phyloP scores from a whole-genome alignment of 805 yeast genomes.

The Candida sanyiensis region DNA sequence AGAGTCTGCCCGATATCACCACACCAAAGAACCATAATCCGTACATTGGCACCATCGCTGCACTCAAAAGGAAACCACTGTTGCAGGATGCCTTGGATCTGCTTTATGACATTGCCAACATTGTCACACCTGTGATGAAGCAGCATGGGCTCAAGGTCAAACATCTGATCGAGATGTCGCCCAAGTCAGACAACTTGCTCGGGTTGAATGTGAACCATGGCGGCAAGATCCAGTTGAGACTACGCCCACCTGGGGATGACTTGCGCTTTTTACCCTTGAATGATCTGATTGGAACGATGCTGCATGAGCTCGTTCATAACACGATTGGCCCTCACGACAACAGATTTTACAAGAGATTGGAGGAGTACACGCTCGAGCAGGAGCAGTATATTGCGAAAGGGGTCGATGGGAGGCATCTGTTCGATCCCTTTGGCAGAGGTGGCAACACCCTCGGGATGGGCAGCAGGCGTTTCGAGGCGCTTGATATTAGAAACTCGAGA shows the following conservation, averaged over 20 bases:
- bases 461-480: conserved; percentile 33
- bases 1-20: conserved; percentile 4
- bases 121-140: conserved; percentile 76
- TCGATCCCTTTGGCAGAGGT: conserved; percentile 9
- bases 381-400: conserved; percentile 38
- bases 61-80: conserved; percentile 42
- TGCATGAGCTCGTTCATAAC: conserved; percentile 87
- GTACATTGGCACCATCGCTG: conserved; percentile 30
- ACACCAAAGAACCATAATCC: conserved; percentile 28
- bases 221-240: conserved; percentile 59
- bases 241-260: conserved; percentile 54
- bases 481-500: conserved; percentile 33
- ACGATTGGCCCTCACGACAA: conserved; percentile 74
- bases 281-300: conserved; percentile 70
- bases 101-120: conserved; percentile 60
- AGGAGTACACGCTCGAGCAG: conserved; percentile 39
- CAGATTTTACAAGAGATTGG: conserved; percentile 59
- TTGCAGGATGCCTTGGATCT: conserved; percentile 50
- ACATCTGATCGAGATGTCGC: conserved; percentile 73
- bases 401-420: conserved; percentile 4
- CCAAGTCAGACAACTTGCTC: conserved; percentile 55
- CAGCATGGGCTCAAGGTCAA: conserved; percentile 61
- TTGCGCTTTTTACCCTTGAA: conserved; percentile 53
- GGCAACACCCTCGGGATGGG: conserved; percentile 25
- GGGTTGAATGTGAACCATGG: conserved; percentile 86